Evolutionary conservation across 805 yeast genomes (phyloP), one percentile per base, ranked within the genome.

Genomic region (Ogataea chonburiensis): DNA sequence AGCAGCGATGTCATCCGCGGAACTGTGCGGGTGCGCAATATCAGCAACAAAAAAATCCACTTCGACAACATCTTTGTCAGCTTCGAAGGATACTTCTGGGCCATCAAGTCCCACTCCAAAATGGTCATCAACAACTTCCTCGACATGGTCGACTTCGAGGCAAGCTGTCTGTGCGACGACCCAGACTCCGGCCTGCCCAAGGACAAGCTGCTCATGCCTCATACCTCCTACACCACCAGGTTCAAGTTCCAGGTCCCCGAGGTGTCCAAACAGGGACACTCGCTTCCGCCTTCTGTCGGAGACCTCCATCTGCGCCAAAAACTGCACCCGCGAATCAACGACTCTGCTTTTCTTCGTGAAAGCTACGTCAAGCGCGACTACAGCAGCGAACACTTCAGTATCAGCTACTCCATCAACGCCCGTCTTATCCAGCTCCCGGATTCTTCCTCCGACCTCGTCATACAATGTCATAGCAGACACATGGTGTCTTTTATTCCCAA

Each of bases 21-120:
- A 10, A 28, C 28, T 11, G 47, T 46, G n/a, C 25, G 34, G 11
- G 40, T 48, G 11, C 31, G 41, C 22, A 48, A 48, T 34, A 32
- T 38, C 19, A 33, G 45, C 6, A 18, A 18, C 5, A 16, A 10
- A 2, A 52, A 60, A 1, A 56, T 70, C 22, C 60, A 61, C 3
- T 69, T 67, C 40, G 71, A 67, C 28, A 64, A 64, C 68, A 60
- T 69, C 34, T 68, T 65, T 45, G 60, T 69, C 17, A 55, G 69
- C 14, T 66, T 70, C 25, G 75, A 70, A 49, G 74, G 75, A 1
- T 54, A 51, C 20, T 55, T 60, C 33, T 53, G 51, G 37, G 52
- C 63, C 22, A 38, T 40, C 17, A 27, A 19, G 22, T 34, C 33
- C 3, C 36, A 47, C 15, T 23, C 34, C 16, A 37, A 37, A 14